Conservation (phyloP, 1,284 basidiomycete genomes). For the Coriolopsis trogii region DNA sequence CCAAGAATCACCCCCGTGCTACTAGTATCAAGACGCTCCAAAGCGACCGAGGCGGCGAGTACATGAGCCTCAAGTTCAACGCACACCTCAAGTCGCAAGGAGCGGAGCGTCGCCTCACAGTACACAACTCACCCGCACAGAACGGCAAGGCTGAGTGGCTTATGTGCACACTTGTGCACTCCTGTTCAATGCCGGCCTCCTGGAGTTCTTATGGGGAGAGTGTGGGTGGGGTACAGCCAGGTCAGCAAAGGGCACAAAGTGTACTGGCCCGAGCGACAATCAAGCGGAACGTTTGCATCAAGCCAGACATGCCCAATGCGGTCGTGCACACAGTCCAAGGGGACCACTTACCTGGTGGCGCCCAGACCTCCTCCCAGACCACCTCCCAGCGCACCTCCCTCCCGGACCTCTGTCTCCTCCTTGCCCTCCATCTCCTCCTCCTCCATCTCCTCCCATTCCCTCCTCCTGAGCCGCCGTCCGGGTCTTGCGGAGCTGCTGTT, state of each 20-base stretch:
- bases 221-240: constrained; percentile 37
- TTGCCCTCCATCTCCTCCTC: background rate
- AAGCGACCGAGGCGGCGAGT: constrained; percentile 26
- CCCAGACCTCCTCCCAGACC: constrained; percentile 2
- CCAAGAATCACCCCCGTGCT: constrained; percentile 11
- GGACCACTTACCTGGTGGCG: constrained; percentile 8
- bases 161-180: constrained; percentile 35
- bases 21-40: constrained; percentile 14
- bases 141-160: constrained; percentile 43
- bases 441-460: background rate
- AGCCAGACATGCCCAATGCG: constrained; percentile 2
- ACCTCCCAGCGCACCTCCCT: background rate
- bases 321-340: constrained; percentile 7
- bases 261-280: constrained; percentile 39
- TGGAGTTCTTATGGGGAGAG: constrained; percentile 41
- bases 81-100: constrained; percentile 15
- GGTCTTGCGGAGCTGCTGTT: background rate
- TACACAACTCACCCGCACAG: constrained; percentile 37
- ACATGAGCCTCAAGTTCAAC: constrained; percentile 13
- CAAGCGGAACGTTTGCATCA: constrained; percentile 35
- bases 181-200: constrained; percentile 31
- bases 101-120: constrained; percentile 13
- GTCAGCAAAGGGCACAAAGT: constrained; percentile 36
- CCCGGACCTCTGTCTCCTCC: background rate
- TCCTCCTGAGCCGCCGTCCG: background rate